Conservation (phyloP, 371 early-diverging fungal species). For the Mortierella sp. region DNA sequence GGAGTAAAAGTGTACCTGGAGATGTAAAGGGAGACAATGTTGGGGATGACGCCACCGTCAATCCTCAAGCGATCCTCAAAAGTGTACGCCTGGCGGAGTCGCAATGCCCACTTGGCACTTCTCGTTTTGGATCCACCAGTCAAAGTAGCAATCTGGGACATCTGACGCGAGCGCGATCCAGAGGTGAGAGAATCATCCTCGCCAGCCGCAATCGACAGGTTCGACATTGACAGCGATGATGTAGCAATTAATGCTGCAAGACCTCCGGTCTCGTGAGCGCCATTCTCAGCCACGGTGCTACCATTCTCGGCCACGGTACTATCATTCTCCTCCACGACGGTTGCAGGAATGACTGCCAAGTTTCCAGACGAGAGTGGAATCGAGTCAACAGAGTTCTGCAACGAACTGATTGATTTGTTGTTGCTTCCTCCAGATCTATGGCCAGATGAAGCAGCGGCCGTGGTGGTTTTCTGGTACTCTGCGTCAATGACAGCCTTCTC, state of each 20-base stretch:
- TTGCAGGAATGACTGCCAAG: not conserved
- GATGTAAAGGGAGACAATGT: slow-evolving; percentile 64
- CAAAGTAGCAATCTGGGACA: slow-evolving; percentile 15
- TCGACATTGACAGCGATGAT: not conserved
- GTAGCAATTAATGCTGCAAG: not conserved
- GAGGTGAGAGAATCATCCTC: slow-evolving; percentile 16
- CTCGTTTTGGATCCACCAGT: not conserved
- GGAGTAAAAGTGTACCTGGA: slow-evolving; percentile 59
- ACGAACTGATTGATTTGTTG: slow-evolving; percentile 30
- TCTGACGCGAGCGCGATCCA: slow-evolving; percentile 31
- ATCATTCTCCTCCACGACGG: slow-evolving; percentile 6
- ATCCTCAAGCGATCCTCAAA: slow-evolving; percentile 50
- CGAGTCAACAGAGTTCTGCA: slow-evolving; percentile 39
- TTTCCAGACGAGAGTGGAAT: slow-evolving; percentile 2
- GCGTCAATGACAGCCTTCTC: slow-evolving; percentile 56
- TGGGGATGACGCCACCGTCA: slow-evolving; percentile 46
- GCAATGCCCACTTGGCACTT: slow-evolving; percentile 42
- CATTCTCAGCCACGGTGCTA: not conserved
- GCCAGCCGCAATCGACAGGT: not conserved
- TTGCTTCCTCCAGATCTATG: not conserved
- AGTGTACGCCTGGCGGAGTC: slow-evolving; percentile 46
- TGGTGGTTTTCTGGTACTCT: slow-evolving; percentile 19
- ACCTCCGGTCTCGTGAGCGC: not conserved
- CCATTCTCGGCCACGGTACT: not conserved
- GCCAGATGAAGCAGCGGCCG: slow-evolving; percentile 18